phyloP scores from a whole-genome alignment of 192 early-diverging fungal genomes.

The Chytriomyces sp. region DNA sequence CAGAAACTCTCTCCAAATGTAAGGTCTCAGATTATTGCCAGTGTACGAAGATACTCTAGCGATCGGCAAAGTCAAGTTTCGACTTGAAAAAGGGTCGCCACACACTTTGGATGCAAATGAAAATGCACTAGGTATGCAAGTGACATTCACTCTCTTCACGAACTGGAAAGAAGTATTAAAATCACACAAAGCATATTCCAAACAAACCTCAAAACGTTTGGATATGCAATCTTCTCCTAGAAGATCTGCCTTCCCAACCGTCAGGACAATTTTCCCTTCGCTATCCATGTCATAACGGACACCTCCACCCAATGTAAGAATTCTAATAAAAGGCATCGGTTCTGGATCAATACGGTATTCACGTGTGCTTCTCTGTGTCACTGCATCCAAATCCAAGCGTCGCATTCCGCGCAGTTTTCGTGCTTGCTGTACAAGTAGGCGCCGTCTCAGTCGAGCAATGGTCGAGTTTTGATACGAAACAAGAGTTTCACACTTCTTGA shows the following conservation, averaged over 20 bases:
- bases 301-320: neutral
- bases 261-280: slow-evolving; percentile 9
- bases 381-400: slow-evolving; percentile 69
- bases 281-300: slow-evolving; percentile 16
- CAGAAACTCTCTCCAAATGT: slow-evolving; percentile 74
- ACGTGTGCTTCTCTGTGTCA: slow-evolving; percentile 44
- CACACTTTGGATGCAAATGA: slow-evolving; percentile 77
- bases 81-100: slow-evolving; percentile 58
- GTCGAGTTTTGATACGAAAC: slow-evolving; percentile 40
- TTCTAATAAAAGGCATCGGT: neutral
- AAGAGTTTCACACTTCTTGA: slow-evolving; percentile 54
- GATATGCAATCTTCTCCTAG: slow-evolving; percentile 14
- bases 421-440: slow-evolving; percentile 58
- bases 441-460: slow-evolving; percentile 58
- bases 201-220: slow-evolving; percentile 19
- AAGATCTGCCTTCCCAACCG: neutral
- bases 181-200: neutral
- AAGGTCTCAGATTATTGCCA: slow-evolving; percentile 75
- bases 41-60: slow-evolving; percentile 69
- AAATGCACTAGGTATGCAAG: slow-evolving; percentile 62
- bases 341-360: slow-evolving; percentile 11
- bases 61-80: slow-evolving; percentile 59
- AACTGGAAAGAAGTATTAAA: slow-evolving; percentile 26
- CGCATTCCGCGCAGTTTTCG: slow-evolving; percentile 65
- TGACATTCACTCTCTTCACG: slow-evolving; percentile 37